A percentile compares a stretch with the other conserved stretches of the same genome.
Conservation (phyloP, 2,329 filamentous ascomycete genomes). For the Aspergillus sp. region DNA sequence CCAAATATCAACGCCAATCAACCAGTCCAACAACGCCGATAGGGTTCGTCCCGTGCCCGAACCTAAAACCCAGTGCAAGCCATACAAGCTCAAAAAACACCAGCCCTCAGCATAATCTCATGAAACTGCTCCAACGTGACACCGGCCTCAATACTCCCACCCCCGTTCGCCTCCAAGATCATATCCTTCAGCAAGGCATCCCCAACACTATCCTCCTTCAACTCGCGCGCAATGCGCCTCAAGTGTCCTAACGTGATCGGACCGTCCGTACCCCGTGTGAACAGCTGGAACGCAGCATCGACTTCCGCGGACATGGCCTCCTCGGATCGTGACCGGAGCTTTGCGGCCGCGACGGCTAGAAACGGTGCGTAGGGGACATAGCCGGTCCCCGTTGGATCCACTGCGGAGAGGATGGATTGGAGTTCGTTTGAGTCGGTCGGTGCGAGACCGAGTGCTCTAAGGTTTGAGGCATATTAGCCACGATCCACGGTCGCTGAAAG, state of each 20-base stretch:
- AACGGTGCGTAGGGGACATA: constrained; percentile 80
- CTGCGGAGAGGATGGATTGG: constrained; percentile 73
- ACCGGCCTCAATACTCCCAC: constrained; percentile 69
- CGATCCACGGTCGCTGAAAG: neutral
- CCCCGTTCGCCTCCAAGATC: constrained; percentile 91
- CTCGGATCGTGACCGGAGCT: constrained; percentile 66
- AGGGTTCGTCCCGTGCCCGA: neutral
- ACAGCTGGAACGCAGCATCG: constrained; percentile 79
- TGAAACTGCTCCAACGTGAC: constrained; percentile 83
- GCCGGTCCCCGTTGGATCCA: constrained; percentile 82
- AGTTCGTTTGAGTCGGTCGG: constrained; percentile 69
- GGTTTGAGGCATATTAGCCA: neutral
- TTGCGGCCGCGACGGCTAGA: constrained; percentile 84
- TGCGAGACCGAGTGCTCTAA: constrained; percentile 78
- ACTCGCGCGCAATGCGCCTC: constrained; percentile 73
- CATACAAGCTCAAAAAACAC: constrained; percentile 68
- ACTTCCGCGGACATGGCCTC: constrained; percentile 70
- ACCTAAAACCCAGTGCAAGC: neutral
- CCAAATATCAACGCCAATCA: neutral
- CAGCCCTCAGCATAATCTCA: constrained; percentile 80
- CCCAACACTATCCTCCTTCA: constrained; percentile 77
- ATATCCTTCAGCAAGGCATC: constrained; percentile 89
- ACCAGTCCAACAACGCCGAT: constrained; percentile 8
- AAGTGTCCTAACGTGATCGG: constrained; percentile 83
- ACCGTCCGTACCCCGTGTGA: constrained; percentile 61